Percentiles rank a stretch among this genome's conserved stretches.
Conservation (phyloP, 352 stramenopile genomes). For the Phytophthora niederhauseri region DNA sequence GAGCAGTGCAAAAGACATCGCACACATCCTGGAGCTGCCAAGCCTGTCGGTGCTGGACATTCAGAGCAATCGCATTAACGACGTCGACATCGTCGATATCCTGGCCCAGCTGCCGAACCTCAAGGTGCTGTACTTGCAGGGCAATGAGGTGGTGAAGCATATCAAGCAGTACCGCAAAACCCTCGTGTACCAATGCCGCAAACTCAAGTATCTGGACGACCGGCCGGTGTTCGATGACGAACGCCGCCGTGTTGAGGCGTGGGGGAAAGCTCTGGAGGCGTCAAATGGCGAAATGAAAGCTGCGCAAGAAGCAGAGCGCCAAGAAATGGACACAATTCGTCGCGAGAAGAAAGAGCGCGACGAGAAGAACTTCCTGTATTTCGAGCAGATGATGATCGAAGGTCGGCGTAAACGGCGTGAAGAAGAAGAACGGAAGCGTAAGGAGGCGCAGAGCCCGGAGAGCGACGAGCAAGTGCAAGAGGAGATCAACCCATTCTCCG, state of each 20-base stretch:
- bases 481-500: constrained; percentile 71
- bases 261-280: constrained; percentile 68
- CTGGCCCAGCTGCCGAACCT: constrained; percentile 75
- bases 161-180: constrained; percentile 90
- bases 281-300: constrained; percentile 78
- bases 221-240: constrained; percentile 89
- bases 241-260: constrained; percentile 80
- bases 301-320: constrained; percentile 82
- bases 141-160: constrained; percentile 88
- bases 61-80: constrained; percentile 81
- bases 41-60: constrained; percentile 80
- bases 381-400: constrained; percentile 89
- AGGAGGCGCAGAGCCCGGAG: constrained; percentile 20
- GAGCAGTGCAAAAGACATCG: constrained; percentile 58
- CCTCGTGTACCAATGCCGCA: constrained; percentile 71
- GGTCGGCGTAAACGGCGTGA: constrained; percentile 59
- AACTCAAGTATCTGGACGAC: constrained; percentile 85
- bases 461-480: constrained; percentile 18
- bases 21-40: constrained; percentile 66
- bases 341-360: constrained; percentile 89
- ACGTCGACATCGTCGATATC: constrained; percentile 67
- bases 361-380: constrained; percentile 85
- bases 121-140: constrained; percentile 86
- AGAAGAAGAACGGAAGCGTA: constrained; percentile 45
- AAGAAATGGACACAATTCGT: constrained; percentile 84